phyloP scores from a whole-genome alignment of 805 yeast genomes.

The Suhomyces pyralidae region DNA sequence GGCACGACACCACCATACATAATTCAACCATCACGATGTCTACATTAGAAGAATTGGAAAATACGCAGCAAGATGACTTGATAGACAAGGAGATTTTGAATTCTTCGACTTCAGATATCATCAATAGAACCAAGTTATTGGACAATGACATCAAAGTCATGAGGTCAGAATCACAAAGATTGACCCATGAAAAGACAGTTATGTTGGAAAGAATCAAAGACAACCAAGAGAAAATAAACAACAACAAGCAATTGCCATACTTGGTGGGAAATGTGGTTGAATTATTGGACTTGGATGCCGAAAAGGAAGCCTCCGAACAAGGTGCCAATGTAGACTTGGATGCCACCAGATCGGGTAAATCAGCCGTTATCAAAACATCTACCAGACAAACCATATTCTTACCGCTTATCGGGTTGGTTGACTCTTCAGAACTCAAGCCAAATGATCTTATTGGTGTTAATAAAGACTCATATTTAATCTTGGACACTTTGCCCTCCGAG shows the following conservation, averaged over 20 bases:
- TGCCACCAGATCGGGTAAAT: slow-evolving; percentile 86
- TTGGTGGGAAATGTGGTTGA: slow-evolving; percentile 96
- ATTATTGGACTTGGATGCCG: slow-evolving; percentile 81
- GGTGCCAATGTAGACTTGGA: slow-evolving; percentile 95
- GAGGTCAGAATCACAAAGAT: slow-evolving; percentile 85
- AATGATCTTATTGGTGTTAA: slow-evolving; percentile 97
- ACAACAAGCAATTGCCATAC: slow-evolving; percentile 93
- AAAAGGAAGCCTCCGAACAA: slow-evolving; percentile 77
- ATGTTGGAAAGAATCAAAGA: slow-evolving; percentile 94
- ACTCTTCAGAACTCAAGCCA: slow-evolving; percentile 88
- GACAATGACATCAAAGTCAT: slow-evolving; percentile 95
- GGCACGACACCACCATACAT: background rate
- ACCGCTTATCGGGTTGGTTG: slow-evolving; percentile 94
- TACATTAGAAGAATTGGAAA: slow-evolving; percentile 78
- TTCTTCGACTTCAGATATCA: slow-evolving; percentile 77
- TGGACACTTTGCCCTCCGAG: slow-evolving; percentile 95
- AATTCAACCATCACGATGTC: slow-evolving; percentile 49
- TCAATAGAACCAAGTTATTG: slow-evolving; percentile 79
- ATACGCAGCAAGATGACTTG: slow-evolving; percentile 48
- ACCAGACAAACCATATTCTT: slow-evolving; percentile 96
- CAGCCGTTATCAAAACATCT: slow-evolving; percentile 97
- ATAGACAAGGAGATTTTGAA: slow-evolving; percentile 79
- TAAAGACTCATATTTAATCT: slow-evolving; percentile 88
- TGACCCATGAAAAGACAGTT: slow-evolving; percentile 87
- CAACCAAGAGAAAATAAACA: slow-evolving; percentile 91